Percentiles rank a stretch among this genome's conserved stretches.
Evolutionary conservation across 2,329 filamentous ascomycete species (phyloP).

Genomic region (Polytolypa hystricis): DNA sequence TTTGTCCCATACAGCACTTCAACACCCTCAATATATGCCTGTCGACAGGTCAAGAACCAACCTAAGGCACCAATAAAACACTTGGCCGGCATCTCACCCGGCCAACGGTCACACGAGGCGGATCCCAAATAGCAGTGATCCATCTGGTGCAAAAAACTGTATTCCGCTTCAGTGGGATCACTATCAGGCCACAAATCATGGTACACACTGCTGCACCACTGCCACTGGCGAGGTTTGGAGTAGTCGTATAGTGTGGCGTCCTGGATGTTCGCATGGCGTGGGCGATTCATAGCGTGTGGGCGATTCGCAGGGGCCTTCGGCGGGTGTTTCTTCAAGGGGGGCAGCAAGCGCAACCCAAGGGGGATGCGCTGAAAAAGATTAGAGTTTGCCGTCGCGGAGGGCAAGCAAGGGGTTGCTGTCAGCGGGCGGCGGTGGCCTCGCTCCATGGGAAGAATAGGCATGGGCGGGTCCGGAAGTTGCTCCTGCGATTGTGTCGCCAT

Average conservation of each 20-base stretch:
- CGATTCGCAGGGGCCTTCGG: not conserved
- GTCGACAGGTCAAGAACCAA: conserved; percentile 22
- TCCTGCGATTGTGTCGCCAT: not conserved
- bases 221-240: conserved; percentile 2
- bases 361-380: conserved; percentile 14
- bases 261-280: conserved; percentile 3
- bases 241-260: not conserved
- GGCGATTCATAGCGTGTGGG: not conserved
- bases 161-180: not conserved
- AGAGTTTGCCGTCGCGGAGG: conserved; percentile 4
- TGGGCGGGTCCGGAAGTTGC: not conserved
- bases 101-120: conserved; percentile 2
- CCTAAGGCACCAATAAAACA: conserved; percentile 19
- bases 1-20: conserved; percentile 22
- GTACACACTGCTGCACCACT: conserved; percentile 8
- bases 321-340: conserved; percentile 2
- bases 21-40: conserved; percentile 23
- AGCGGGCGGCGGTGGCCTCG: conserved; percentile 1
- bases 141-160: not conserved
- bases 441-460: conserved; percentile 3
- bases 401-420: conserved; percentile 3
- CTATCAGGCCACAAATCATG: not conserved
- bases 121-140: not conserved
- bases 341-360: conserved; percentile 6
- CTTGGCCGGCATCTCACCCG: conserved; percentile 3